Evolutionary conservation across 2,329 filamentous ascomycete genomes (phyloP), one percentile per base, ranked within the genome.

Genomic region (Cadophora malorum): DNA sequence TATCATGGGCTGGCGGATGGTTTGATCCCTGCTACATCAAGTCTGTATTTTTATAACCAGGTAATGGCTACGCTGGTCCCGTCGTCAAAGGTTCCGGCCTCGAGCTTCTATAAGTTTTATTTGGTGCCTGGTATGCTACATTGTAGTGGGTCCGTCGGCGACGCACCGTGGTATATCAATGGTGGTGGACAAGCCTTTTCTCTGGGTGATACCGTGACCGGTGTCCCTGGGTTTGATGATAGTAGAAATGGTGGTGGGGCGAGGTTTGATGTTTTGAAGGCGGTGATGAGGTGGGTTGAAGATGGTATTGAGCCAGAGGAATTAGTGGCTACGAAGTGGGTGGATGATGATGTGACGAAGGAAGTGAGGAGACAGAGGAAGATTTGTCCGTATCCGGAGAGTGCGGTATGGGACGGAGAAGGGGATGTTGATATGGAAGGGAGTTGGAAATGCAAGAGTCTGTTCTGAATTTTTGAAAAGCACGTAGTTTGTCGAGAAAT

Each of bases 31-130:
- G 82, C 82, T 0, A 81, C 82, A 0, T 81, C 83, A 23, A 83
- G 82, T 1, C 80, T 83, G 10, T 84, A 84, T 74, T 85, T 85
- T 78, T 85, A 85, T 75, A 77, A 83, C 58, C 78, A 83, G 56
- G 81, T 84, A 4, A 76, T 78, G 3, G n/a, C 75, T 21, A 82
- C 80, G 0, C 82, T 85, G 2, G 3, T 21, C 45, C 45, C 19
- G 1, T 21, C 41, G 1, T 16, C 45, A 8, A 21, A 21, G 6
- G 5, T 21, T 2, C 45, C 45, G 6, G 21, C 21, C 45, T 49
- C 45, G 1, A 8, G 2, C 1, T 85, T 82, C 66, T 83, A 84
- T 72, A 81, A 84, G 64, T 81, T 81, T 74, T 87, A 86, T 78
- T 79, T 80, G 41, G 82, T 82, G 73, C 83, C 76, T 64, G 86